Evolutionary conservation across 2,329 filamentous ascomycete genomes (phyloP).

Genomic region (Fusarium anguioides): DNA sequence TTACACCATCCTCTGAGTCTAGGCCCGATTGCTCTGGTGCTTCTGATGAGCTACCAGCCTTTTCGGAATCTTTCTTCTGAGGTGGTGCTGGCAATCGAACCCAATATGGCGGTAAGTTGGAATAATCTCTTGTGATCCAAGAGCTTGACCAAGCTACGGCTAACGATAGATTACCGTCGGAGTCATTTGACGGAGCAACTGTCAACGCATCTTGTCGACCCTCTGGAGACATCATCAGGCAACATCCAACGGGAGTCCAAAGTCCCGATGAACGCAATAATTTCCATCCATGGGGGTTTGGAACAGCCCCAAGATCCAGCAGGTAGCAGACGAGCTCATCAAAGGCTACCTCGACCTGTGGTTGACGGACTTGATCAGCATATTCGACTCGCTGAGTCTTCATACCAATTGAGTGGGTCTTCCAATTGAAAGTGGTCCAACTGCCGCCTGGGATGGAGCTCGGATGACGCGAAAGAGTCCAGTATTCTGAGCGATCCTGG

Average conservation of each 20-base stretch:
- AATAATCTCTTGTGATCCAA: slow-evolving; percentile 64
- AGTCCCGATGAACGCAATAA: slow-evolving; percentile 66
- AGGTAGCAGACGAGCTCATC: slow-evolving; percentile 71
- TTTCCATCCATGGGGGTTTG: slow-evolving; percentile 68
- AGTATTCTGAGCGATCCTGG: slow-evolving; percentile 65
- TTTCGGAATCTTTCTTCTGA: neutral
- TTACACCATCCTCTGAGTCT: slow-evolving; percentile 1
- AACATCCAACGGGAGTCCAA: slow-evolving; percentile 70
- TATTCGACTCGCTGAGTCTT: slow-evolving; percentile 74
- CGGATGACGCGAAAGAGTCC: slow-evolving; percentile 63
- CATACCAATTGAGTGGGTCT: slow-evolving; percentile 69
- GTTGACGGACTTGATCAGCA: slow-evolving; percentile 64
- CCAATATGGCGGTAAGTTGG: slow-evolving; percentile 70
- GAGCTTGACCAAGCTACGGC: slow-evolving; percentile 65
- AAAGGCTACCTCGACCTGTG: slow-evolving; percentile 65
- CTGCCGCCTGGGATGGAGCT: slow-evolving; percentile 68
- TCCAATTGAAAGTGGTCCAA: slow-evolving; percentile 76
- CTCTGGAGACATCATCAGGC: slow-evolving; percentile 65
- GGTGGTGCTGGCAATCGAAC: slow-evolving; percentile 57
- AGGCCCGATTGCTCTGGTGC: neutral
- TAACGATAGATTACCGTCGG: slow-evolving; percentile 69
- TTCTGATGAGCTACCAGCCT: neutral
- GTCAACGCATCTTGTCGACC: slow-evolving; percentile 61
- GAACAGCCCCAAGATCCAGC: slow-evolving; percentile 71
- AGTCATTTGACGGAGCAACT: slow-evolving; percentile 67